Conservation (phyloP, 1,284 basidiomycete genomes). For the Marasmius fiardii region DNA sequence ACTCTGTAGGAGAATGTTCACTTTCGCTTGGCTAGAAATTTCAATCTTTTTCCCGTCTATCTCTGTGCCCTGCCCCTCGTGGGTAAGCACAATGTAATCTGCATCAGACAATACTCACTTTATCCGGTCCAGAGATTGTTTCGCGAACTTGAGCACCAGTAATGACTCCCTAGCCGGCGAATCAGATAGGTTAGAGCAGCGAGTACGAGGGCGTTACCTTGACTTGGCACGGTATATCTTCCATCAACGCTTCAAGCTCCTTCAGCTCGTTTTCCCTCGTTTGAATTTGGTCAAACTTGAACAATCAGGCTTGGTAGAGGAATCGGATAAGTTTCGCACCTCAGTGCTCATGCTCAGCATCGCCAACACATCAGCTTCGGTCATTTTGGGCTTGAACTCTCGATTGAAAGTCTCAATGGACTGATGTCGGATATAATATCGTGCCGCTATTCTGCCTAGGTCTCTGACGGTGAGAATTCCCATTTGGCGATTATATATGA, state of each 20-base stretch:
- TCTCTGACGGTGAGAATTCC: slow-evolving; percentile 79
- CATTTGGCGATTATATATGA: slow-evolving; percentile 64
- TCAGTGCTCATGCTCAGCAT: slow-evolving; percentile 92
- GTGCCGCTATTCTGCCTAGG: slow-evolving; percentile 91
- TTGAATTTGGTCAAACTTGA: slow-evolving; percentile 94
- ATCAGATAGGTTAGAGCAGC: background rate
- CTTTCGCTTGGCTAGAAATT: slow-evolving; percentile 73
- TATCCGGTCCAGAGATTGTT: slow-evolving; percentile 2
- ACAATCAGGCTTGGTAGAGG: slow-evolving; percentile 1
- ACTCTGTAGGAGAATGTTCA: slow-evolving; percentile 93
- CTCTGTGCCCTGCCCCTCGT: background rate
- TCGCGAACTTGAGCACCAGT: background rate
- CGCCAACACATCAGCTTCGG: slow-evolving; percentile 88
- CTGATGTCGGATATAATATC: slow-evolving; percentile 89
- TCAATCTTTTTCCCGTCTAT: background rate
- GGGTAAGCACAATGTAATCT: background rate
- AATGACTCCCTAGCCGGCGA: slow-evolving; percentile 4
- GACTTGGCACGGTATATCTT: slow-evolving; percentile 77
- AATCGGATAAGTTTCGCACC: slow-evolving; percentile 38
- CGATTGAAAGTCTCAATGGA: slow-evolving; percentile 92
- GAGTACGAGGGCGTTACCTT: slow-evolving; percentile 39
- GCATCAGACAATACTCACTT: background rate
- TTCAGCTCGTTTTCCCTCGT: slow-evolving; percentile 86
- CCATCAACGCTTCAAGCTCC: slow-evolving; percentile 77
- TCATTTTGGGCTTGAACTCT: slow-evolving; percentile 82